Evolutionary conservation across 768 basidiomycete genomes (phyloP), one percentile per base, ranked within the genome.

Genomic region (Russula virescens): DNA sequence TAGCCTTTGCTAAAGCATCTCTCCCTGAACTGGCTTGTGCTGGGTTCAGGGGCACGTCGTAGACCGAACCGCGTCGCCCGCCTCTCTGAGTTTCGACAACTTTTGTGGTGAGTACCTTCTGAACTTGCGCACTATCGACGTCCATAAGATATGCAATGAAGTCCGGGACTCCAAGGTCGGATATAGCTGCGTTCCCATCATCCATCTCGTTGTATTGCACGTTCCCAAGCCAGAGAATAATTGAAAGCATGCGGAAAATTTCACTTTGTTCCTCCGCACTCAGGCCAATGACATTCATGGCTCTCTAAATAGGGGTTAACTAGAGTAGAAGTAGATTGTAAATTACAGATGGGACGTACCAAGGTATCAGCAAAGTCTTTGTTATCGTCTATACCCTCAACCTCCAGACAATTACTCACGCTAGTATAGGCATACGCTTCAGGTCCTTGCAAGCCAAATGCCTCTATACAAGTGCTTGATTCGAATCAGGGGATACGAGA

Each of bases 71-170:
- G 74, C 97, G 76, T 48, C 94, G 81, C 8, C 97, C 96, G 49
- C 94, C 94, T 62, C 91, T 82, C 68, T 91, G 88, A 0, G 97
- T 98, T 78, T 99, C 97, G 76, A 99, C 80, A 6, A 95, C 82
- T 65, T 88, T 84, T 13, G 82, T 82, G 1, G 92, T 92, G 70
- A 99, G 75, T 28, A 86, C 94, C 73, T 95, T 98, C 74, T 91
- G 88, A 43, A 98, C 86, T 61, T 83, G 76, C 3, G 83, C 80
- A 31, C 83, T 69, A 61, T 98, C 93, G 19, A 83, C 86, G 64
- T 95, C 94, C 87, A 98, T 89, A 53, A 99, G 80, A 71, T 98
- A 98, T 1, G 84, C 94, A 45, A 98, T 84, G 69, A 98, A 99
- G 69, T 97, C 96, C 0, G 92, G 88, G n/a, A 98, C 91, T 47